These are phyloP conservation scores for Echium plantagineum DNA, from an alignment of 257 asterid genomes.

Conservation along the genomic window DNA sequence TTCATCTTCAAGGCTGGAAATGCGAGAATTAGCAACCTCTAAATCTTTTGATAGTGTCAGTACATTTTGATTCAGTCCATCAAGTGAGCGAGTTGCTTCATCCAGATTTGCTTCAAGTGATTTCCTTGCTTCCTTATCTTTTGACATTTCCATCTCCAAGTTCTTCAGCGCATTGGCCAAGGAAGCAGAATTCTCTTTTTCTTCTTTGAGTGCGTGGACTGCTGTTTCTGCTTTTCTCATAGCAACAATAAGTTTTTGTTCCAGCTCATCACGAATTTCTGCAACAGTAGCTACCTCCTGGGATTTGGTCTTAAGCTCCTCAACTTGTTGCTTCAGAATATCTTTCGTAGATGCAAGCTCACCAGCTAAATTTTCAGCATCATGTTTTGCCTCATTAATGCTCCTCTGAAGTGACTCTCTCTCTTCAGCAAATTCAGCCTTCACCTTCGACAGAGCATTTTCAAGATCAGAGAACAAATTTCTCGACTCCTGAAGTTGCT, in stretches of 20 bases:
- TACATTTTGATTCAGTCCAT: conserved; percentile 38
- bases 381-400: conserved; percentile 30
- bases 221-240: conserved; percentile 35
- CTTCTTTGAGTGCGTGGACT: conserved; percentile 34
- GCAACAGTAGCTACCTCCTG: conserved; percentile 31
- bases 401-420: conserved; percentile 32
- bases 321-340: conserved; percentile 33
- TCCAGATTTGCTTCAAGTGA: conserved; percentile 45
- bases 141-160: conserved; percentile 28
- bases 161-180: conserved; percentile 36
- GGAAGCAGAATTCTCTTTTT: conserved; percentile 25
- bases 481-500: conserved; percentile 41
- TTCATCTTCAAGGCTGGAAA: conserved; percentile 52
- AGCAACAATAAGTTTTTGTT: conserved; percentile 42
- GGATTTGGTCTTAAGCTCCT: conserved; percentile 30
- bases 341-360: conserved; percentile 36
- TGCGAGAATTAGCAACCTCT: conserved; percentile 34
- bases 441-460: conserved; percentile 31
- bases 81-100: conserved; percentile 44
- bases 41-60: conserved; percentile 37
- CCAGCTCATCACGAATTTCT: conserved; percentile 31
- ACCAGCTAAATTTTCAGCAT: conserved; percentile 24
- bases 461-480: conserved; percentile 43
- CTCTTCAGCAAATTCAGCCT: conserved; percentile 36
- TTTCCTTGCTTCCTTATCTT: conserved; percentile 37